Percentiles rank a stretch among this genome's conserved stretches.
Evolutionary conservation across 2,329 filamentous ascomycete genomes (phyloP).

Genomic region (Pseudogymnoascus destructans): DNA sequence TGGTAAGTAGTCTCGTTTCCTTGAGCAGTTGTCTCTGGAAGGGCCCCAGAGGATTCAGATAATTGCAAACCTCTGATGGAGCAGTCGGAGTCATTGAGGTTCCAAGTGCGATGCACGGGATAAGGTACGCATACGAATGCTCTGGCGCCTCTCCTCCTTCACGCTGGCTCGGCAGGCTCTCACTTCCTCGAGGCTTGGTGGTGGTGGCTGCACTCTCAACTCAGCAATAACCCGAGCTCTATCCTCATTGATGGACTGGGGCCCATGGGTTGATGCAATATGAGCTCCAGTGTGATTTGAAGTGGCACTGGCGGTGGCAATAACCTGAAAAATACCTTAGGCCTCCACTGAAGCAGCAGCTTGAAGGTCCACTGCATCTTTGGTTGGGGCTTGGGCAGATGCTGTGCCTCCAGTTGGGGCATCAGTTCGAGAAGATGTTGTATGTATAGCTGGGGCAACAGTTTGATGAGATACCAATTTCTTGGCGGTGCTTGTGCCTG

Average conservation of each 20-base stretch:
- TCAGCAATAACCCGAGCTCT: background rate
- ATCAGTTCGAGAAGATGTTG: background rate
- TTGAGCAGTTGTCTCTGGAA: background rate
- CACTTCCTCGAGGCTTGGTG: constrained; percentile 16
- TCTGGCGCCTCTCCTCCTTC: constrained; percentile 8
- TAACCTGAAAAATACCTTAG: background rate
- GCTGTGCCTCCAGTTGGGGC: background rate
- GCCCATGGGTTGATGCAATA: background rate
- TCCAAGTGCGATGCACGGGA: constrained; percentile 5
- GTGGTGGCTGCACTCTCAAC: constrained; percentile 4
- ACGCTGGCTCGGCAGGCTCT: constrained; percentile 14
- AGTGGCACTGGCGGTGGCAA: background rate
- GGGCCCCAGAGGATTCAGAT: background rate
- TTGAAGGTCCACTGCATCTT: background rate
- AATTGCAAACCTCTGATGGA: too few species aligned
- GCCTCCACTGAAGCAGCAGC: background rate
- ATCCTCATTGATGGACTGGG: background rate
- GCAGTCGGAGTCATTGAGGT: background rate
- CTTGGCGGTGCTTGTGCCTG: background rate
- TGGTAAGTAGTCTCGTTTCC: background rate
- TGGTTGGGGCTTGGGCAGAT: background rate
- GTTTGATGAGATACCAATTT: background rate
- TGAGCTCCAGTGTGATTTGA: background rate
- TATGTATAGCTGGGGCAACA: background rate
- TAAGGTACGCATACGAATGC: background rate